Evolutionary conservation across 2,329 filamentous ascomycete species (phyloP).

Genomic region (Bipolaris victoriae): DNA sequence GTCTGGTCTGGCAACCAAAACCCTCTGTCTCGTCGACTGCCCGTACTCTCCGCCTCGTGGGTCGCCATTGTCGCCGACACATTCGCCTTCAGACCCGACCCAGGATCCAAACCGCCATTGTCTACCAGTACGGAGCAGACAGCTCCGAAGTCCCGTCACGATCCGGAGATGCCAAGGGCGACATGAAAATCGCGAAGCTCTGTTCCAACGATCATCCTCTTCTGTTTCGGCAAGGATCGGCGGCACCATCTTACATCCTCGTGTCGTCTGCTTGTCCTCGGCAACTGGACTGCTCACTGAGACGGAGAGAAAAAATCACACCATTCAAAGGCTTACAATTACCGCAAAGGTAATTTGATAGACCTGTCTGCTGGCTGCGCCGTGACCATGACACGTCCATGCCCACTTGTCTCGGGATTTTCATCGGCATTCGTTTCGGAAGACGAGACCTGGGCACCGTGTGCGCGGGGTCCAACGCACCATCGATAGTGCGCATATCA

Average conservation of each 20-base stretch:
- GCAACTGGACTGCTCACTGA: neutral
- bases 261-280: conserved; percentile 7
- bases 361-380: conserved; percentile 1
- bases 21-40: neutral
- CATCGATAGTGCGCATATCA: conserved; percentile 27
- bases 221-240: conserved; percentile 28
- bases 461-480: conserved; percentile 24
- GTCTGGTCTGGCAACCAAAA: neutral
- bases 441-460: conserved; percentile 10
- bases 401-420: conserved; percentile 4
- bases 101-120: neutral
- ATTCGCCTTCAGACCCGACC: neutral
- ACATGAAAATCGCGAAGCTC: conserved; percentile 26
- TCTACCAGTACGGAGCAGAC: neutral
- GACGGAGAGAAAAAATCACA: conserved; percentile 3
- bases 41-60: neutral
- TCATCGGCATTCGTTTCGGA: conserved; percentile 15
- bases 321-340: conserved; percentile 1
- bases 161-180: conserved; percentile 26
- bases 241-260: conserved; percentile 12
- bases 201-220: conserved; percentile 9
- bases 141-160: conserved; percentile 10
- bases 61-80: neutral
- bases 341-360: conserved; percentile 6
- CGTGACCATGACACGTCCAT: conserved; percentile 16